Evolutionary conservation across 2,329 filamentous ascomycete genomes (phyloP), one percentile per base, ranked within the genome.

Genomic region (Apiospora marii): DNA sequence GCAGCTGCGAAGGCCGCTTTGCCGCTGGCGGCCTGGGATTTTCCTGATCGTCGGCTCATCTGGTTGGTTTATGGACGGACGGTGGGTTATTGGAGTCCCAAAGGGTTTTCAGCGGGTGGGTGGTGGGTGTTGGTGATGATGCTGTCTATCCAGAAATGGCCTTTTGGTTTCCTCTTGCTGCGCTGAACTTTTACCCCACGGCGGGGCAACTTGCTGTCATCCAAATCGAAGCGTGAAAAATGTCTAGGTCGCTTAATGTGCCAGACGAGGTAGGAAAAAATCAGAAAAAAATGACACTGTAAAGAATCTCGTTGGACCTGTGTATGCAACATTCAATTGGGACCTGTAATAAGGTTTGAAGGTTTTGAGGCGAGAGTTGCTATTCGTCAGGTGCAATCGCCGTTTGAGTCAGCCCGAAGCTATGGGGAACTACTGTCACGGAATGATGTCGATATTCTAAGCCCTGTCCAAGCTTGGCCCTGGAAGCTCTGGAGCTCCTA

Each of bases 41-140:
- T 81, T 53, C 53, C 73, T 10, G 75, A 74, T 71, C 78, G 80
- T 44, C 79, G 77, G 74, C 79, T 81, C 80, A 81, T 81, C 53
- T 71, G 58, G 44, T 19, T 41, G n/a, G 19, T 1, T 68, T 44
- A 22, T 24, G 34, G 19, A 30, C 14, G 19, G 19, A 19, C 14
- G 24, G 14, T 12, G 27, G 43, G 13, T 46, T 48, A 41, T 61
- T 34, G 41, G 27, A 19, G 27, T 68, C 0, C 0, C 22, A 49
- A 49, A 49, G 46, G 22, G 46, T 19, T 22, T 49, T 10, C 22
- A 10, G 46, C n/a, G n/a, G 46, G 22, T 22, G 46, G 46, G 41
- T 22, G 46, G 22, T 22, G 46, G 46, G 41, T 22, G 43, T 27
- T 48, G 24, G n/a, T 44, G 44, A 8, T 14, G 67, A 44, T 27